Evolutionary conservation across 169 alveolate genomes (phyloP).

Genomic region (Babesia ovis): DNA sequence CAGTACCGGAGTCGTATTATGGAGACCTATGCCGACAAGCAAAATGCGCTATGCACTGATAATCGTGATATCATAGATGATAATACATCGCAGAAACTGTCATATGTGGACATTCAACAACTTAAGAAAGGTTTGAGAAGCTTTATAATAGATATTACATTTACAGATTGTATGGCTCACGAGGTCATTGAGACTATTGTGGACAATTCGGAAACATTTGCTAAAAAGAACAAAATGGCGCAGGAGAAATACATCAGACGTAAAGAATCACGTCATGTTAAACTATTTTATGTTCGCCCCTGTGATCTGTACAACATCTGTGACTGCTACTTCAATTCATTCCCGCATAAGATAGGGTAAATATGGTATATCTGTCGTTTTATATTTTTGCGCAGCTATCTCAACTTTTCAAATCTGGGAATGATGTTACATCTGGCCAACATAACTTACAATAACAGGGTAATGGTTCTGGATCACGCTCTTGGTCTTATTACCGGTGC

Average conservation of each 20-base stretch:
- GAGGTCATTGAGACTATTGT: slow-evolving; percentile 47
- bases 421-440: slow-evolving; percentile 59
- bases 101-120: slow-evolving; percentile 44
- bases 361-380: background rate
- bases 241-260: slow-evolving; percentile 56
- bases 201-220: slow-evolving; percentile 63
- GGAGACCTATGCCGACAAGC: slow-evolving; percentile 22
- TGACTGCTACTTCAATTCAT: slow-evolving; percentile 53
- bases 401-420: slow-evolving; percentile 48
- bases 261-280: slow-evolving; percentile 53
- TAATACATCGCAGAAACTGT: slow-evolving; percentile 46
- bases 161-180: slow-evolving; percentile 22
- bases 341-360: slow-evolving; percentile 67
- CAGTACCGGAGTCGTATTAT: slow-evolving; percentile 32
- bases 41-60: background rate
- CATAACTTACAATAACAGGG: slow-evolving; percentile 6
- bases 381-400: slow-evolving; percentile 22
- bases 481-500: slow-evolving; percentile 60
- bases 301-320: slow-evolving; percentile 49
- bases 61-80: slow-evolving; percentile 43
- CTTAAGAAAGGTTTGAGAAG: slow-evolving; percentile 35
- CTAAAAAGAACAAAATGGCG: slow-evolving; percentile 39
- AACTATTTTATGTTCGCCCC: slow-evolving; percentile 47
- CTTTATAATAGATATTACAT: background rate
- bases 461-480: slow-evolving; percentile 62